Conservation (phyloP, 1,284 basidiomycete genomes). For the Rhodotorula sp. region DNA sequence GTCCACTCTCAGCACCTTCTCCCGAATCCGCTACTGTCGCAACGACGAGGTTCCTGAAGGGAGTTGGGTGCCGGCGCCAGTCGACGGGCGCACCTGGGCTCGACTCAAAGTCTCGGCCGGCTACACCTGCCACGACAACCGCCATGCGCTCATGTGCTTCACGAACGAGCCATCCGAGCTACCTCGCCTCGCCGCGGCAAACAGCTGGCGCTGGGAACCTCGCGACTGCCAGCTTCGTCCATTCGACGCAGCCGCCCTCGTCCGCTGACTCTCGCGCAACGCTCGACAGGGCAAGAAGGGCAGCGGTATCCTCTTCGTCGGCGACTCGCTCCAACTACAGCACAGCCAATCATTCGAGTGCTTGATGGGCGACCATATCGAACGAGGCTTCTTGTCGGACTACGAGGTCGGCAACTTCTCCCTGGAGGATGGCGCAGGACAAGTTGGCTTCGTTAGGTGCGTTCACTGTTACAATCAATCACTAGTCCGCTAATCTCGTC, state of each 20-base stretch:
- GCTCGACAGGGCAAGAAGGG: not conserved
- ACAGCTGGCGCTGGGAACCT: not conserved
- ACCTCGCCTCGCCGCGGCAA: not conserved
- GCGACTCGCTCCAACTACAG: not conserved
- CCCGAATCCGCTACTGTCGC: not conserved
- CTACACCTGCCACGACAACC: slow-evolving; percentile 1
- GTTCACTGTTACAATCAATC: not conserved
- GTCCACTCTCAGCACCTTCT: not conserved
- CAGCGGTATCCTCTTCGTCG: slow-evolving; percentile 3
- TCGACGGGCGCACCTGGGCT: not conserved
- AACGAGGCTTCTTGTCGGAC: not conserved
- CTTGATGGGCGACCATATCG: not conserved
- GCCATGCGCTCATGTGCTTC: not conserved
- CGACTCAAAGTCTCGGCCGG: slow-evolving; percentile 2
- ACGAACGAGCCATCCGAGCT: not conserved
- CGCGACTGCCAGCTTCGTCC: not conserved
- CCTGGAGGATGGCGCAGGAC: not conserved
- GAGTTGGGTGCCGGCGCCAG: not conserved
- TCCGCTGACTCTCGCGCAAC: not conserved
- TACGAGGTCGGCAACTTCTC: no score
- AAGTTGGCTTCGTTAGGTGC: not conserved
- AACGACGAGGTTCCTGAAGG: not conserved
- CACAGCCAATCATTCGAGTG: not conserved
- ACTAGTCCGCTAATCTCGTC: not conserved
- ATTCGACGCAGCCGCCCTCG: not conserved